Evolutionary conservation across 1,284 basidiomycete species (phyloP).

Genomic region (Ganoderma resinaceum): DNA sequence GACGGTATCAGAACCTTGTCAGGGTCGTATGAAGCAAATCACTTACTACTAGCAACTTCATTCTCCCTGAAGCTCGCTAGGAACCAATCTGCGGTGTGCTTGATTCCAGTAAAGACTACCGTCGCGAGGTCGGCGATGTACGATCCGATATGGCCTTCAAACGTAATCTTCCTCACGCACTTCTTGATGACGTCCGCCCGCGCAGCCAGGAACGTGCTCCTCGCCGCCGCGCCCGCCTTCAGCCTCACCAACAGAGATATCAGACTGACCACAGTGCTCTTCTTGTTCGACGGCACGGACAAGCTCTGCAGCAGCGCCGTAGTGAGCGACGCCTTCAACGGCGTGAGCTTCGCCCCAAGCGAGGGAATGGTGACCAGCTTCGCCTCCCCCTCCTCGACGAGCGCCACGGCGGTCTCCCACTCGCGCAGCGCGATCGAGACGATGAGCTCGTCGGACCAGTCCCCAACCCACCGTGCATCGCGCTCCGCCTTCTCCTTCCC

Average conservation of each 20-base stretch:
- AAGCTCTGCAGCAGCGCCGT: constrained; percentile 79
- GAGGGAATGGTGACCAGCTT: constrained; percentile 63
- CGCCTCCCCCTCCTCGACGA: constrained; percentile 85
- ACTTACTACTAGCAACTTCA: constrained; percentile 88
- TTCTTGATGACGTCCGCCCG: constrained; percentile 79
- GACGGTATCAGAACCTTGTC: constrained; percentile 1
- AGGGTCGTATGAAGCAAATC: not conserved
- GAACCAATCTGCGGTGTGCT: constrained; percentile 98
- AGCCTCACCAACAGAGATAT: constrained; percentile 80
- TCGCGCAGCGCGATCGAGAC: constrained; percentile 91
- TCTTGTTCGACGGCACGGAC: constrained; percentile 78
- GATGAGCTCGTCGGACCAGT: constrained; percentile 91
- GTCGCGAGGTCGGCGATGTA: constrained; percentile 85
- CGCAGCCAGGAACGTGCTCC: constrained; percentile 85
- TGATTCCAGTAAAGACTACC: constrained; percentile 89
- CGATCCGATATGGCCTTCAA: constrained; percentile 88
- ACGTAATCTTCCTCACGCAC: constrained; percentile 85
- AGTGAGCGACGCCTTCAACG: constrained; percentile 76
- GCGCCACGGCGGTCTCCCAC: constrained; percentile 85
- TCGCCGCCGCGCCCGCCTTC: constrained; percentile 80
- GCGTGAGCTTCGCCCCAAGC: constrained; percentile 68
- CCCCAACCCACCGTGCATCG: constrained; percentile 86
- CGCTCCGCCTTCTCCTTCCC: constrained; percentile 77
- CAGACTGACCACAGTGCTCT: constrained; percentile 76
- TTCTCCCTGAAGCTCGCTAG: constrained; percentile 95